A percentile compares a stretch with the other conserved stretches of the same genome.
Conservation (phyloP, 768 basidiomycete species). For the Tulasnella sp. region DNA sequence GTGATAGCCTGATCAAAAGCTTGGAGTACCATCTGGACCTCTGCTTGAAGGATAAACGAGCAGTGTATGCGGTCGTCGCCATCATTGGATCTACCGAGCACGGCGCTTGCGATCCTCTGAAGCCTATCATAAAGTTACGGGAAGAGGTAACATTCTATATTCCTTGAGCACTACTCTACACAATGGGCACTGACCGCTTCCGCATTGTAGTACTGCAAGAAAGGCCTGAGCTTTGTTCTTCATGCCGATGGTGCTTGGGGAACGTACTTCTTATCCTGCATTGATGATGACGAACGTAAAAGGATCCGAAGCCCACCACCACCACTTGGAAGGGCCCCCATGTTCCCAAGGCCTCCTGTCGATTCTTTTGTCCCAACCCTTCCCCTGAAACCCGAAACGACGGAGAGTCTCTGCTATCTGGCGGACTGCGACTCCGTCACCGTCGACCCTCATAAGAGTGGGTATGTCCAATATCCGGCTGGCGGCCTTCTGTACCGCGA, state of each 20-base stretch:
- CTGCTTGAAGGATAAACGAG: slow-evolving; percentile 26
- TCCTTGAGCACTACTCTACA: no score
- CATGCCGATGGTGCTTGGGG: no score
- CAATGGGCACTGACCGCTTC: no score
- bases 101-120: slow-evolving; percentile 35
- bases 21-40: slow-evolving; percentile 5
- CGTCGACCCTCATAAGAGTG: slow-evolving; percentile 36
- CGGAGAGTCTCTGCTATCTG: slow-evolving; percentile 26
- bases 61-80: slow-evolving; percentile 36
- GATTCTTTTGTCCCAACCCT: slow-evolving; percentile 25
- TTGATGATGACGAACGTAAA: slow-evolving; percentile 8
- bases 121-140: slow-evolving; percentile 31
- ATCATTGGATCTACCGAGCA: slow-evolving; percentile 38
- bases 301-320: no score
- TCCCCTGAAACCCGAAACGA: slow-evolving; percentile 26
- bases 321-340: no score
- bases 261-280: no score
- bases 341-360: no score
- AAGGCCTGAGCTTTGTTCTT: no score
- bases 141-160: slow-evolving; percentile 28
- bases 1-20: no score
- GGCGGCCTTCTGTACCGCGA: slow-evolving; percentile 36
- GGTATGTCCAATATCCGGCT: slow-evolving; percentile 37
- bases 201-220: no score
- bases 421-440: slow-evolving; percentile 33